Base-by-base conservation (phyloP, 306 rosid genomes). In the Vigna reflexopilosa region DNA sequence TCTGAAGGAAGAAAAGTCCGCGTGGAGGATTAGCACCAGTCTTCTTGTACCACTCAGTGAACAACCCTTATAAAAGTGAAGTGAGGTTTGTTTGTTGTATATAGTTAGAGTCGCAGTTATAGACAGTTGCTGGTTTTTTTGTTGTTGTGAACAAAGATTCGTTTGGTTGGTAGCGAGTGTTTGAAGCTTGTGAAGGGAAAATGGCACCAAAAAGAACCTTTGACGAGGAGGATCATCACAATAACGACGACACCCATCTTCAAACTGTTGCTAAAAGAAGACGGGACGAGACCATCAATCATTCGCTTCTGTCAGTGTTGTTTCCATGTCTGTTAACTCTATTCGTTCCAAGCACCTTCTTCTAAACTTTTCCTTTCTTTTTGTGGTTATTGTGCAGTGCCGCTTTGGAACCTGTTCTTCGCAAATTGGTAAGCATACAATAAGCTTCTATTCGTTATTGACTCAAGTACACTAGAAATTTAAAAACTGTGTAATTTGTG, bases 151-250 rank as follows among this genome's bases (percentile, higher is more conserved):
- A 36, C 42, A 36, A 36, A 36, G 42, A 36, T 36, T 36, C 42
- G 42, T 36, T 36, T 7, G 11, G 45, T 40, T 40, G 10, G 68
- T 62, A 26, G 66, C 7, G 38, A 26, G 47, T 49, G 22, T 63
- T 28, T 66, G 4, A 6, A 61, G 38, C 28, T 20, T 52, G 67
- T 49, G 74, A 40, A 85, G 30, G 4, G 4, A 11, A 2, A 51
- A 64, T 88, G 96, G 88, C 76, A 16, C 12, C 58, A 0, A 91
- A 91, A 36, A 83, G 88, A 83, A 30, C 15, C 1, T 44, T 49
- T 69, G 34, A 63, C 6, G 44, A n/a, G 0, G 55, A 49, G 16
- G 62, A 57, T 7, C 11, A n/a, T 28, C 44, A 36, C 6, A 44
- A 44, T 16, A 14, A 48, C 34, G 78, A 48, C 5, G 67, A 32